Evolutionary conservation across 345 rosid genomes (phyloP).

Genomic region (Barbarea vulgaris): DNA sequence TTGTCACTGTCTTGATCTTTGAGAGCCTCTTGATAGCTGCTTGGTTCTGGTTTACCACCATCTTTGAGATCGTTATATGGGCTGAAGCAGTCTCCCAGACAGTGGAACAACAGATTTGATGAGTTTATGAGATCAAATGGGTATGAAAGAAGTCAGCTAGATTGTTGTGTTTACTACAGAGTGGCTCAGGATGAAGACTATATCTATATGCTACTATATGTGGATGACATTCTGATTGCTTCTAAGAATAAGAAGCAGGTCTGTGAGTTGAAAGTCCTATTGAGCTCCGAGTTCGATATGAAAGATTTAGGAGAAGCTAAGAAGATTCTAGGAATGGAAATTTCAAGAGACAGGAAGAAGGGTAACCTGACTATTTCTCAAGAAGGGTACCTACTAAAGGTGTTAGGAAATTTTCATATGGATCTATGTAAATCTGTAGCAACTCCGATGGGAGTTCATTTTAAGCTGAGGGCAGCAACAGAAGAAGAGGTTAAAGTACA

Average conservation of each 20-base stretch:
- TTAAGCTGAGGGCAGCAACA: neutral
- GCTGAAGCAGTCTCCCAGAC: no score
- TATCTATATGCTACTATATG: neutral
- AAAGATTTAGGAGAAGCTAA: neutral
- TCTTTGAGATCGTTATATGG: no score
- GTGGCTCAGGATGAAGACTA: rapidly evolving
- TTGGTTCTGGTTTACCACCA: no score
- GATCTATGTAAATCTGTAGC: neutral
- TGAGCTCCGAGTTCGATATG: neutral
- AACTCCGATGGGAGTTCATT: neutral
- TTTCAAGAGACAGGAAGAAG: neutral
- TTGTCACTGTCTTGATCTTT: no score
- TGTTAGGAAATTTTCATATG: neutral
- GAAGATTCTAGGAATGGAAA: neutral
- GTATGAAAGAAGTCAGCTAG: rapidly evolving
- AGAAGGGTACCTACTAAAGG: neutral
- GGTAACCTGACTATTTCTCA: neutral
- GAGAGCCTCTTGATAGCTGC: no score
- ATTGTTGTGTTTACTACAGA: neutral
- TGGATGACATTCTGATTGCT: neutral
- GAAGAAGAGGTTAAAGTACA: no score
- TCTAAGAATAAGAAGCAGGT: neutral
- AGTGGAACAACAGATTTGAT: neutral
- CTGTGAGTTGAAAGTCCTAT: neutral
- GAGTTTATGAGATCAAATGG: neutral